A percentile compares a stretch with the other conserved stretches of the same genome.
These are phyloP conservation scores for Phoma herbarum DNA, from an alignment of 2,329 filamentous ascomycete species.

Conservation along the genomic window DNA sequence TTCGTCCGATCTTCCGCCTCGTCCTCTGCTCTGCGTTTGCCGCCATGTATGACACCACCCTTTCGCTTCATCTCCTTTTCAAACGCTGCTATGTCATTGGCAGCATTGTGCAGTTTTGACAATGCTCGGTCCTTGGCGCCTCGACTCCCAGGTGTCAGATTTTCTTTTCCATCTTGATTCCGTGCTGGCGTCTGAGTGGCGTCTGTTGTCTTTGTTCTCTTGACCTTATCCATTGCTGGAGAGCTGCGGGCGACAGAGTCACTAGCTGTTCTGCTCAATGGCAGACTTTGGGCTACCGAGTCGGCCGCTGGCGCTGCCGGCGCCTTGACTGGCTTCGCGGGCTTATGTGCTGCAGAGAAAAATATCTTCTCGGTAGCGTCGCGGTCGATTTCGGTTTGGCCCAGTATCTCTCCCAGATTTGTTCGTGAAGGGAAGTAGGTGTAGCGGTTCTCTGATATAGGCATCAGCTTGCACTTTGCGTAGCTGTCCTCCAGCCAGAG, in stretches of 20 bases:
- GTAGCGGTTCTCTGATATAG: slow-evolving; percentile 77
- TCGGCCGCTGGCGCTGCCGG: slow-evolving; percentile 26
- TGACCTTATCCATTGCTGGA: slow-evolving; percentile 37
- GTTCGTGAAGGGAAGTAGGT: slow-evolving; percentile 87
- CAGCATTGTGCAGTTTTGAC: slow-evolving; percentile 77
- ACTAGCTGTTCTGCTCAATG: slow-evolving; percentile 23
- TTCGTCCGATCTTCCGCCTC: slow-evolving; percentile 49
- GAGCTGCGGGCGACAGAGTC: slow-evolving; percentile 36
- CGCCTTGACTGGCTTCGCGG: slow-evolving; percentile 33
- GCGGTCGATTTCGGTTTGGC: slow-evolving; percentile 84
- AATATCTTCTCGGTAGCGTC: slow-evolving; percentile 75
- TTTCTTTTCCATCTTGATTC: slow-evolving; percentile 73
- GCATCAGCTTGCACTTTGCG: slow-evolving; percentile 81
- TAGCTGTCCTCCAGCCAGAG: slow-evolving; percentile 98
- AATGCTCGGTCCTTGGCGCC: slow-evolving; percentile 88
- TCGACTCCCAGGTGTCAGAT: slow-evolving; percentile 82
- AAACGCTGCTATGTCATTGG: slow-evolving; percentile 86
- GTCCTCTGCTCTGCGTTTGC: slow-evolving; percentile 49
- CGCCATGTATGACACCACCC: slow-evolving; percentile 69
- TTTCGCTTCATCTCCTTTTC: slow-evolving; percentile 92
- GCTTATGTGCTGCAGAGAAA: slow-evolving; percentile 51
- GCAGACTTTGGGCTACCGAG: slow-evolving; percentile 34
- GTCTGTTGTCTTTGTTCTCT: slow-evolving; percentile 36
- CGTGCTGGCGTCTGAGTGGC: slow-evolving; percentile 61
- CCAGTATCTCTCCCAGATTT: slow-evolving; percentile 91